phyloP scores from a whole-genome alignment of 1,139 yeast species.

The Suhomyces taliae region DNA sequence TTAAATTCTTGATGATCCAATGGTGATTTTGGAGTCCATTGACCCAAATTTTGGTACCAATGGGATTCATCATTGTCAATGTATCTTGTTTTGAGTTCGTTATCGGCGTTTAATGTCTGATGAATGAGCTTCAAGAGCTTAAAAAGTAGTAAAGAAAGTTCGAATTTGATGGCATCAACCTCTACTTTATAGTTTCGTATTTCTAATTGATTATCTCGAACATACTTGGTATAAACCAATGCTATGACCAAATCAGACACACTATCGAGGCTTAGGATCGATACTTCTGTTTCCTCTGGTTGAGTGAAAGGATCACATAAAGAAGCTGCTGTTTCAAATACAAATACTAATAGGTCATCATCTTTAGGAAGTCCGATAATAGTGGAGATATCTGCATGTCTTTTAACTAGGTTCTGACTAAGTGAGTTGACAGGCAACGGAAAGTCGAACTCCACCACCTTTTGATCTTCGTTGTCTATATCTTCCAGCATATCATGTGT shows the following conservation, averaged over 20 bases:
- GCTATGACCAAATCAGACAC: slow-evolving; percentile 55
- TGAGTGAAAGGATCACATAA: slow-evolving; percentile 68
- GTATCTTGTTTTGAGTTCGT: slow-evolving; percentile 45
- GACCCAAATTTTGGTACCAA: slow-evolving; percentile 41
- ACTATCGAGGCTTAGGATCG: slow-evolving; percentile 53
- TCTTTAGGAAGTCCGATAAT: slow-evolving; percentile 23
- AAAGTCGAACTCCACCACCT: slow-evolving; percentile 27
- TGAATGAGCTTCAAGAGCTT: slow-evolving; percentile 44
- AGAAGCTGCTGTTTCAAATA: slow-evolving; percentile 38
- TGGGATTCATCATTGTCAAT: slow-evolving; percentile 45
- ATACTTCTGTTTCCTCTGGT: slow-evolving; percentile 59
- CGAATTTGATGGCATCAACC: slow-evolving; percentile 33
- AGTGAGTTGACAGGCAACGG: slow-evolving; percentile 21
- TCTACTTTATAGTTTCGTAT: slow-evolving; percentile 11
- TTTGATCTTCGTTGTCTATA: slow-evolving; percentile 21
- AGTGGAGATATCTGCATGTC: slow-evolving; percentile 23
- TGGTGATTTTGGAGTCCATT: slow-evolving; percentile 55
- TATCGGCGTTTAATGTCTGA: slow-evolving; percentile 42
- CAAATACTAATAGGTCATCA: slow-evolving; percentile 15
- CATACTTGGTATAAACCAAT: slow-evolving; percentile 24
- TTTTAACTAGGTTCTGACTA: slow-evolving; percentile 18
- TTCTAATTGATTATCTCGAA: slow-evolving; percentile 6
- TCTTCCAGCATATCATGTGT: slow-evolving; percentile 25
- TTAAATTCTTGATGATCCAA: slow-evolving; percentile 27
- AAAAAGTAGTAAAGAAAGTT: slow-evolving; percentile 40